Evolutionary conservation across 305 asterid genomes (phyloP).

Genomic region (Striga hermonthica): DNA sequence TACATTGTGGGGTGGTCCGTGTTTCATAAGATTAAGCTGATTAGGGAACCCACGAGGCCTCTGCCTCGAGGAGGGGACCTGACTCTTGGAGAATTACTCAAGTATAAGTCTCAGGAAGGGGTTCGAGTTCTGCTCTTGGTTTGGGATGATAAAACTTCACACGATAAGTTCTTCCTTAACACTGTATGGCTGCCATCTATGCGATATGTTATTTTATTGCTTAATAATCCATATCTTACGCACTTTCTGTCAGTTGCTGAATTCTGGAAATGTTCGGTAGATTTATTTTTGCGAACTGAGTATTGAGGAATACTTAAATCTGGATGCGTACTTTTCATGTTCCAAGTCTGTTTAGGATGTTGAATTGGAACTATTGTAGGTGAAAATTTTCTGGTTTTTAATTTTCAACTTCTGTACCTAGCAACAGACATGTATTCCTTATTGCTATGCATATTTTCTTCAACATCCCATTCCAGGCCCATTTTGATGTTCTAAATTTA

Average conservation of each 20-base stretch:
- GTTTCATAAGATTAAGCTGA: conserved; percentile 62
- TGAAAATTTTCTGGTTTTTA: neutral
- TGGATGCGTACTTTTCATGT: neutral
- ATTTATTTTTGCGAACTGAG: conserved; percentile 13
- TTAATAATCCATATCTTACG: neutral
- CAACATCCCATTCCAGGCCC: neutral
- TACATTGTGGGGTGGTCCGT: conserved; percentile 95
- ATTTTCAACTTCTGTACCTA: neutral
- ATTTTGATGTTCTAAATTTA: neutral
- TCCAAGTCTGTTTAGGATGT: conserved; percentile 12
- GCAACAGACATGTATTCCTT: conserved; percentile 15
- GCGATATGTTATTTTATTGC: conserved; percentile 13
- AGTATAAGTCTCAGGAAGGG: conserved; percentile 92
- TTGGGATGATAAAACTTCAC: conserved; percentile 98
- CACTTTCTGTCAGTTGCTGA: conserved; percentile 2
- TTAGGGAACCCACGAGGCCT: conserved; percentile 67
- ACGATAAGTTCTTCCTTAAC: conserved; percentile 52
- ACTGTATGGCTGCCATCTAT: conserved; percentile 46
- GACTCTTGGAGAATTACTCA: conserved; percentile 83
- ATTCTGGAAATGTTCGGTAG: conserved; percentile 5
- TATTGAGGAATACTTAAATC: conserved; percentile 8
- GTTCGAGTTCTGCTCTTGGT: conserved; percentile 80
- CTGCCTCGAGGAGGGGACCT: conserved; percentile 84
- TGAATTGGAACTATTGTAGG: conserved; percentile 8
- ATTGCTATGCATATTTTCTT: conserved; percentile 15